These are phyloP conservation scores for Auricularia heimuer DNA, from an alignment of 768 basidiomycete species.

Conservation along the genomic window DNA sequence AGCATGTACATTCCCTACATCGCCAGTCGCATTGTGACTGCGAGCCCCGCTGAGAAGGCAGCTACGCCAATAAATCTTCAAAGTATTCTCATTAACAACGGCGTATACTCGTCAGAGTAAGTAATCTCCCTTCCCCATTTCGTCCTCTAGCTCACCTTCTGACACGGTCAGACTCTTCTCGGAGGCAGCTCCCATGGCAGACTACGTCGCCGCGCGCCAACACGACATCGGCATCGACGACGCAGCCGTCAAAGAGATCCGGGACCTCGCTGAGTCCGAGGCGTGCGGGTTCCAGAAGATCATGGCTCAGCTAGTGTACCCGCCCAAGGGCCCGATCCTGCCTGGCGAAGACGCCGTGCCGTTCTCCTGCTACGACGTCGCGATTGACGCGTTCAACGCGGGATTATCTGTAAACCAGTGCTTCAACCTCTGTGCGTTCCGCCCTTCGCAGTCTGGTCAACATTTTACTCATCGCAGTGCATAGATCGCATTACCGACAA, in stretches of 20 bases:
- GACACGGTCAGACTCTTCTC: background rate
- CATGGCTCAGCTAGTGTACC: too few relatives aligned
- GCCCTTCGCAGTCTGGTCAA: background rate
- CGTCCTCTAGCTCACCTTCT: background rate
- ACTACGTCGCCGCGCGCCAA: background rate
- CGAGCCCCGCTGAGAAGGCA: constrained; percentile 6
- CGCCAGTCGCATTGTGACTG: constrained; percentile 9
- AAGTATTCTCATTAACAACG: constrained; percentile 11
- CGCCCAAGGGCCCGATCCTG: background rate
- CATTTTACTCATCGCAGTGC: background rate
- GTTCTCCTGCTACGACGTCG: background rate
- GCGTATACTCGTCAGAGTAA: constrained; percentile 1
- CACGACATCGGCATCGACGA: background rate
- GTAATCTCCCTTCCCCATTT: background rate
- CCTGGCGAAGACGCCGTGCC: background rate
- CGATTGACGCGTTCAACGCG: background rate
- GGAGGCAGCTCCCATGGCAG: background rate
- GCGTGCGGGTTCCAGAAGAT: too few relatives aligned
- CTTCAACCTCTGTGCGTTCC: constrained; percentile 1
- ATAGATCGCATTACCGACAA: constrained; percentile 6
- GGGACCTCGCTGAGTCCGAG: too few relatives aligned
- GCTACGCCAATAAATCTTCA: constrained; percentile 8
- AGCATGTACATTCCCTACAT: constrained; percentile 10
- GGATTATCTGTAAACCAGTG: background rate
- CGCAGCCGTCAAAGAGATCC: background rate